phyloP scores from a whole-genome alignment of 2,329 filamentous ascomycete species.

The Huntiella savannae region DNA sequence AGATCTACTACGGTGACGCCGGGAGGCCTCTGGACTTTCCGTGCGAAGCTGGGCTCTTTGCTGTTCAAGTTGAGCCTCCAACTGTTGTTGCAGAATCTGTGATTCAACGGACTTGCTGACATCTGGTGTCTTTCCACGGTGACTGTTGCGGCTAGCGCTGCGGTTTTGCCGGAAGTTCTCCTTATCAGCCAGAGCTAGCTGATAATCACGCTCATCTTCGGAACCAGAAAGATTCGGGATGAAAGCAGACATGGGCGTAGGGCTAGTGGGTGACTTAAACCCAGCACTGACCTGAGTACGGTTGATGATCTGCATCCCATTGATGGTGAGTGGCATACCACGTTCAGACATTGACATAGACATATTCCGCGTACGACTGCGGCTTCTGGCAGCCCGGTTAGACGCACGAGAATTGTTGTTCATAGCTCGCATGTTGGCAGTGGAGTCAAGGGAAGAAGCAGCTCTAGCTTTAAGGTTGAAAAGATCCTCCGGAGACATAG shows the following conservation, averaged over 20 bases:
- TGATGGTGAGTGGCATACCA: conserved; percentile 45
- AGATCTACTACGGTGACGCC: too few species aligned
- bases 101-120: too few species aligned
- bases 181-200: conserved; percentile 31
- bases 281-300: background rate
- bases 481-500: too few species aligned
- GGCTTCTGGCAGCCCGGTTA: conserved; percentile 19
- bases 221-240: conserved; percentile 33
- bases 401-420: conserved; percentile 22
- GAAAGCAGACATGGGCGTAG: conserved; percentile 38
- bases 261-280: conserved; percentile 6
- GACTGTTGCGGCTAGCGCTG: conserved; percentile 26
- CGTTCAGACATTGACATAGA: background rate
- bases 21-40: too few species aligned
- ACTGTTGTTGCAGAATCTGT: background rate
- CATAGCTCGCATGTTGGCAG: conserved; percentile 11
- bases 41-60: too few species aligned
- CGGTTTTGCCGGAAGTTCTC: conserved; percentile 38
- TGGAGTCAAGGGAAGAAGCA: conserved; percentile 24
- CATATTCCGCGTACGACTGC: background rate
- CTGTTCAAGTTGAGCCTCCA: background rate
- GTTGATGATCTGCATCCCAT: conserved; percentile 18
- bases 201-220: conserved; percentile 46
- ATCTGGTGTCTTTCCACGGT: too few species aligned
- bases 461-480: too few species aligned